Evolutionary conservation across 176 grass and related monocot genomes (phyloP).

Genomic region (Aegilops bicornis): DNA sequence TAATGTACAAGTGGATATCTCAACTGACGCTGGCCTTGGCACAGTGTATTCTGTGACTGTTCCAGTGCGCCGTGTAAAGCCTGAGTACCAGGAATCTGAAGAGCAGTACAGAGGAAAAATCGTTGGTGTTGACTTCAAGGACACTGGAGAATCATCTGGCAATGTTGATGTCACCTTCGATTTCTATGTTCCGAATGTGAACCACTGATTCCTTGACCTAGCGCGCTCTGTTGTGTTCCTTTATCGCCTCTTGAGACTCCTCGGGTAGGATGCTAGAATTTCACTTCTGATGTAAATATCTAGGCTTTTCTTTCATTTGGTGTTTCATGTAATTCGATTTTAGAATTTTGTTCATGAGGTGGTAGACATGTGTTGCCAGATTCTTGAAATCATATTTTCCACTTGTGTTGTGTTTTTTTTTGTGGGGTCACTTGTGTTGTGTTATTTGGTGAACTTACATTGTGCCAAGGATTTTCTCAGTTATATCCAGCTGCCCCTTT

Average conservation of each 20-base stretch:
- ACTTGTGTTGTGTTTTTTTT: neutral
- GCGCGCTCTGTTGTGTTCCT: neutral
- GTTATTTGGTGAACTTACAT: neutral
- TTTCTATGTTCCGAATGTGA: constrained; percentile 78
- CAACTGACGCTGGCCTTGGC: constrained; percentile 75
- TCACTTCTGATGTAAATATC: constrained; percentile 42
- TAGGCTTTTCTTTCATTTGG: constrained; percentile 17
- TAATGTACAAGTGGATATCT: constrained; percentile 89
- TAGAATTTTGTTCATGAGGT: constrained; percentile 15
- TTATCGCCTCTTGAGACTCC: neutral
- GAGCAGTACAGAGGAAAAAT: constrained; percentile 90
- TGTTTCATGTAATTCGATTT: constrained; percentile 27
- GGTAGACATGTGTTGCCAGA: neutral
- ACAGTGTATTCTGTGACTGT: constrained; percentile 86
- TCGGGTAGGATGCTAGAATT: constrained; percentile 14
- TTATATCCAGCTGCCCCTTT: neutral
- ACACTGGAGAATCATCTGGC: constrained; percentile 71
- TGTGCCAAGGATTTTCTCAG: neutral
- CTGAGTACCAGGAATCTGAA: constrained; percentile 89
- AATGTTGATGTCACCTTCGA: constrained; percentile 84
- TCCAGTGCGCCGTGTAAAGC: constrained; percentile 76
- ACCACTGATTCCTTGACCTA: constrained; percentile 30
- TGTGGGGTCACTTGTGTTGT: neutral
- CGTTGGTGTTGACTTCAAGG: constrained; percentile 75
- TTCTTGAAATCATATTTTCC: neutral